These are phyloP conservation scores for Picea glauca DNA, from an alignment of 75 land plant genomes.

Conservation along the genomic window DNA sequence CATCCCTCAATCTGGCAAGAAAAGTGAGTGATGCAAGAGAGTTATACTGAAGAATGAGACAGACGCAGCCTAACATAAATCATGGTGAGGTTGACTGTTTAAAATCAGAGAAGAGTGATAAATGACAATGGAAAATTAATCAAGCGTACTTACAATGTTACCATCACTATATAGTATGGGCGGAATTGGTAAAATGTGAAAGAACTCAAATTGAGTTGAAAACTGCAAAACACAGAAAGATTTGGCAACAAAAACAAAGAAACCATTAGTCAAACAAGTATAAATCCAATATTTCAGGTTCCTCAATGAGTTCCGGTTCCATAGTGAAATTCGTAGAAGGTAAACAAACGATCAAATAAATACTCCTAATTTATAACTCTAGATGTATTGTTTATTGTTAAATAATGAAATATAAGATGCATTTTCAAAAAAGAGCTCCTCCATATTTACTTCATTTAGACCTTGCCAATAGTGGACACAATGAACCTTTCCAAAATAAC, in stretches of 20 bases:
- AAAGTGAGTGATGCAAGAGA: background rate
- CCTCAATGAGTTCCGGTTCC: background rate
- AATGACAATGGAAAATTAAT: background rate
- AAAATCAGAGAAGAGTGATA: background rate
- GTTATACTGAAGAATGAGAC: background rate
- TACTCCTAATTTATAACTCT: slow-evolving; percentile 4
- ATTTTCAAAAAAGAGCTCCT: slow-evolving; percentile 6
- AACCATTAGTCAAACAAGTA: background rate
- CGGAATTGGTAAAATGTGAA: slow-evolving; percentile 57
- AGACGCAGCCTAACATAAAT: slow-evolving; percentile 5
- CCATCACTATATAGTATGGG: slow-evolving; percentile 31
- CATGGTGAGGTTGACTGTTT: background rate
- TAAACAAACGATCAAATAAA: background rate
- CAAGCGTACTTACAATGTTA: slow-evolving; percentile 48
- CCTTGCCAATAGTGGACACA: background rate
- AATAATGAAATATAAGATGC: background rate
- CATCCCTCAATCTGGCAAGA: slow-evolving; percentile 51
- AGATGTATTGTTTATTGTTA: too few species aligned
- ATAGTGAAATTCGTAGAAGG: background rate
- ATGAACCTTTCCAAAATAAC: background rate
- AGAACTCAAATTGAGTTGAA: slow-evolving; percentile 60
- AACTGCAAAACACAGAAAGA: slow-evolving; percentile 44
- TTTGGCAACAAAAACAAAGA: background rate
- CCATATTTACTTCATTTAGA: background rate
- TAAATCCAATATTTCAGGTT: background rate